These are phyloP conservation scores for Pisolithus orientalis DNA, from an alignment of 768 basidiomycete genomes.

Conservation along the genomic window DNA sequence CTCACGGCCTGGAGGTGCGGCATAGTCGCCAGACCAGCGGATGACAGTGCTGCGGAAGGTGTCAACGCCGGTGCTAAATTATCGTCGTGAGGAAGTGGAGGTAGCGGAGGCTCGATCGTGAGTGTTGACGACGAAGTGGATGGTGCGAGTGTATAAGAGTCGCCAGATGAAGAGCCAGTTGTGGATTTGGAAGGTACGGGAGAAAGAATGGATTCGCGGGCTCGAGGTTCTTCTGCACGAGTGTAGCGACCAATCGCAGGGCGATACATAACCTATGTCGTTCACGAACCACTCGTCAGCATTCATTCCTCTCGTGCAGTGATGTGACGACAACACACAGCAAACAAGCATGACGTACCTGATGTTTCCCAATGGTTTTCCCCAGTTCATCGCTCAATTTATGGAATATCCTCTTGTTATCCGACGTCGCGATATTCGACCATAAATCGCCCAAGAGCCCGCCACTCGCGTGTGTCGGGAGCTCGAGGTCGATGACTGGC, in stretches of 20 bases:
- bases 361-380: conserved; percentile 90
- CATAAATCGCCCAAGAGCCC: conserved; percentile 79
- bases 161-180: conserved; percentile 30
- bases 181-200: conserved; percentile 50
- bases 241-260: conserved; percentile 87
- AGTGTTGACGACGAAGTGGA: conserved; percentile 43
- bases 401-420: conserved; percentile 91
- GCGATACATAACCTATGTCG: conserved; percentile 53
- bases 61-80: conserved; percentile 13
- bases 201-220: conserved; percentile 80
- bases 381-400: conserved; percentile 92
- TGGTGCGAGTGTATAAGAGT: conserved; percentile 22
- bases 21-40: conserved; percentile 41
- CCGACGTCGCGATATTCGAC: conserved; percentile 85
- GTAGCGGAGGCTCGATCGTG: conserved; percentile 32
- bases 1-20: conserved; percentile 71
- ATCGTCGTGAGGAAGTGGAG: neutral
- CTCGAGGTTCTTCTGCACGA: conserved; percentile 79
- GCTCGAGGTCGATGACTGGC: conserved; percentile 59
- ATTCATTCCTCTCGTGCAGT: neutral
- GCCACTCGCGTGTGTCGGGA: conserved; percentile 51
- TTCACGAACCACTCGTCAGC: too few relatives aligned
- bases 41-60: conserved; percentile 21
- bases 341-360: conserved; percentile 36
- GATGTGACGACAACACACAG: too few relatives aligned